Conservation (phyloP, 495 filamentous ascomycete genomes). For the Venustampulla echinocandica region DNA sequence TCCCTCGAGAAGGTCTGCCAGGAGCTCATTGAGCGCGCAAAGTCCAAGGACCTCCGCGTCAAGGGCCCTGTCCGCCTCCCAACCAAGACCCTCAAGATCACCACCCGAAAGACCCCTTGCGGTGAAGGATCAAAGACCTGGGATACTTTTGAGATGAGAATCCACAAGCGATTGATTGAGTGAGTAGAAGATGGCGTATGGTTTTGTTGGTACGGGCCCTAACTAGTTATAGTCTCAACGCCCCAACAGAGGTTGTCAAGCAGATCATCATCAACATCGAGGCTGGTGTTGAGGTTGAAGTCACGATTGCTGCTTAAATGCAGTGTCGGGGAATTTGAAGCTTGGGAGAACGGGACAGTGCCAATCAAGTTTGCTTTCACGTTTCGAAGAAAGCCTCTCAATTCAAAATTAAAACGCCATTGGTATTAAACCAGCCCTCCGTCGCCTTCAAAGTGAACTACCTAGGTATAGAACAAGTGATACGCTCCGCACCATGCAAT, state of each 20-base stretch:
- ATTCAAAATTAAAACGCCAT: not conserved
- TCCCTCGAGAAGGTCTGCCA: slow-evolving; percentile 96
- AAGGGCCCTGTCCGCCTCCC: slow-evolving; percentile 98
- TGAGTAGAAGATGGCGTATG: slow-evolving; percentile 30
- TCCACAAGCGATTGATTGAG: slow-evolving; percentile 97
- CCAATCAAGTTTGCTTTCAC: not conserved
- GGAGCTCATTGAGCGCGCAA: slow-evolving; percentile 97
- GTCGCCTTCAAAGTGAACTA: no score
- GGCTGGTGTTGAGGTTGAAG: slow-evolving; percentile 99
- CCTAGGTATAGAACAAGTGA: no score
- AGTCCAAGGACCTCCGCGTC: slow-evolving; percentile 95
- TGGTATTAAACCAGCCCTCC: not conserved
- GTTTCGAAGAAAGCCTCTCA: not conserved
- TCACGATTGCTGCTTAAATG: slow-evolving; percentile 93
- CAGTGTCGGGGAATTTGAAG: not conserved
- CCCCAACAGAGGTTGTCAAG: slow-evolving; percentile 98
- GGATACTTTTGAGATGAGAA: slow-evolving; percentile 98
- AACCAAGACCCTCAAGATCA: slow-evolving; percentile 94
- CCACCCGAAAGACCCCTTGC: slow-evolving; percentile 92
- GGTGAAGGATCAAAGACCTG: slow-evolving; percentile 99
- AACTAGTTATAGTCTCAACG: slow-evolving; percentile 60
- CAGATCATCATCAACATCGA: slow-evolving; percentile 99
- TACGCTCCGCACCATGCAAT: no score
- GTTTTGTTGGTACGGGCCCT: no score
- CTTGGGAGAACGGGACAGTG: not conserved